These are phyloP conservation scores for Suzukiozyma palmioleophila DNA, from an alignment of 1,139 yeast species.

Conservation along the genomic window DNA sequence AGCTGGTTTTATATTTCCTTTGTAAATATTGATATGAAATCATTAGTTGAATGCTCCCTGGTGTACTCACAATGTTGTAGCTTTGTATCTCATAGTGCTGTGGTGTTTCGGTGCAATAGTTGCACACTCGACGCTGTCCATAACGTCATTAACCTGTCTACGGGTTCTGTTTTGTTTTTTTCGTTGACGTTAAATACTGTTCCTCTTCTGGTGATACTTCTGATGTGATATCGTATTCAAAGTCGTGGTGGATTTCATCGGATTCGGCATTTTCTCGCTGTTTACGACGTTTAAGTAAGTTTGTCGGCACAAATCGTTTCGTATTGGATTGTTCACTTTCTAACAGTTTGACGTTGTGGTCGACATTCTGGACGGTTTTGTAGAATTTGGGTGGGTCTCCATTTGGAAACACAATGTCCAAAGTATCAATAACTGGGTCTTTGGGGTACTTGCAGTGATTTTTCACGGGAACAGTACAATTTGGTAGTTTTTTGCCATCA, in stretches of 20 bases:
- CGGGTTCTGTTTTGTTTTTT: constrained; percentile 2
- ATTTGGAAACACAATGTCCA: constrained; percentile 29
- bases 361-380: constrained; percentile 33
- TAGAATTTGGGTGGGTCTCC: constrained; percentile 41
- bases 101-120: too few species aligned
- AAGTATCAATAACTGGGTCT: constrained; percentile 26
- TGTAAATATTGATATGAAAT: constrained; percentile 1
- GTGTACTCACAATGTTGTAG: too few species aligned
- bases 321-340: constrained; percentile 7
- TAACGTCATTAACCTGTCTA: constrained; percentile 1
- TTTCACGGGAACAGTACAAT: constrained; percentile 25
- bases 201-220: constrained; percentile 13
- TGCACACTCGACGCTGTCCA: background rate
- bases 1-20: constrained; percentile 1
- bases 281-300: constrained; percentile 3
- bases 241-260: constrained; percentile 3
- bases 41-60: background rate
- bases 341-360: constrained; percentile 6
- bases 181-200: constrained; percentile 1
- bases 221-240: constrained; percentile 5
- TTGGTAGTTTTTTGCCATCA: constrained; percentile 14
- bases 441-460: constrained; percentile 11
- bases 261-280: background rate
- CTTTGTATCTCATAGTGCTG: too few species aligned
- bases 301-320: background rate